Evolutionary conservation across 257 asterid species (phyloP), one percentile per base, ranked within the genome.

Genomic region (Lantana camara): DNA sequence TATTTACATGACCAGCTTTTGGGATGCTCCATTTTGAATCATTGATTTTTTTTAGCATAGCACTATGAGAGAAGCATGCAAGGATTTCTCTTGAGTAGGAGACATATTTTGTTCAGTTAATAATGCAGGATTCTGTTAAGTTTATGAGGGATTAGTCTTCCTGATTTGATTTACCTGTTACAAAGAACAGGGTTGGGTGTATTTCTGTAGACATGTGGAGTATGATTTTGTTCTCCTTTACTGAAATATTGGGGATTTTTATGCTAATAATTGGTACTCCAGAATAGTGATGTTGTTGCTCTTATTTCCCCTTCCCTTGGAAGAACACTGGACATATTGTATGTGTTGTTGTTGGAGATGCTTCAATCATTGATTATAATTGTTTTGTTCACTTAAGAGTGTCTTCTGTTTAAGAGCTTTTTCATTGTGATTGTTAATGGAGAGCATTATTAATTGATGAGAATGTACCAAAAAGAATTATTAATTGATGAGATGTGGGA

Each of bases 151-250:
- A 29, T 27, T 10, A 51, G 47, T 56, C 8, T 27, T 41, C 34
- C 56, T 23, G 16, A 32, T 44, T 21, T 60, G 32, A 20, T 51
- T 34, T 24, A 19, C 64, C 4, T 46, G 73, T 59, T 73, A 16
- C 66, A 10, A 63, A 71, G 46, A 63, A 67, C 23, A 23, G 65
- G 27, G 6, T 32, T 70, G 56, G 66, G 24, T 71, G 54, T 42
- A 49, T 53, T 13, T 63, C 63, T 52, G n/a, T 32, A 37, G 24
- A 62, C 70, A 62, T 34, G 19, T 54, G 70, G 63, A 55, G 48
- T 37, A 38, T 47, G 58, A 3, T 59, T 51, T 29, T 68, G 8
- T n/a, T 55, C 5, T 48, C 13, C 14, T 64, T 53, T 41, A 44
- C 15, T 58, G 9, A 41, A 21, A n/a, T n/a, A 11, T 38, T 16